Percentiles rank a stretch among this genome's conserved stretches.
These are phyloP conservation scores for Dipteronia dyeriana DNA, from an alignment of 345 rosid species.

Conservation along the genomic window DNA sequence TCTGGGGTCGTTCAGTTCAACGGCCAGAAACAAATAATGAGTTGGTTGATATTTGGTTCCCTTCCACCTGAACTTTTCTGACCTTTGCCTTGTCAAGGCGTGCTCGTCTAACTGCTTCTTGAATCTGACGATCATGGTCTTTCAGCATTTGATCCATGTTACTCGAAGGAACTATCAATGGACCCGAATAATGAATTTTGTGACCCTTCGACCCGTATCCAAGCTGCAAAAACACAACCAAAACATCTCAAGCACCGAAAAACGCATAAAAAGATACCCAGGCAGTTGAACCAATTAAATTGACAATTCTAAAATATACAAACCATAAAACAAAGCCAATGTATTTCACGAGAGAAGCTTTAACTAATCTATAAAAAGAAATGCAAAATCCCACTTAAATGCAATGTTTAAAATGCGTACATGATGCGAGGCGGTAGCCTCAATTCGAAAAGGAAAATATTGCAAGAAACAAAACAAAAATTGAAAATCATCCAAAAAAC, in stretches of 20 bases:
- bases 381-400: not conserved
- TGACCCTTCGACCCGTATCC: slow-evolving; percentile 92
- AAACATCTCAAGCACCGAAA: not conserved
- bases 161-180: slow-evolving; percentile 79
- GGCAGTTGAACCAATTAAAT: not conserved
- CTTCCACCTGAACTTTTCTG: slow-evolving; percentile 65
- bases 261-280: not conserved
- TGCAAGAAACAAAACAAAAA: no score
- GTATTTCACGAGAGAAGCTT: not conserved
- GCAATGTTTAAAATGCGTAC: no score
- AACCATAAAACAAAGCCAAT: not conserved
- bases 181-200: slow-evolving; percentile 95
- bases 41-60: slow-evolving; percentile 56
- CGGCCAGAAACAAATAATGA: slow-evolving; percentile 81
- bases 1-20: slow-evolving; percentile 38
- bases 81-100: slow-evolving; percentile 82
- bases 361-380: not conserved
- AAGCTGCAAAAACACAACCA: slow-evolving; percentile 41
- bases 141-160: slow-evolving; percentile 93
- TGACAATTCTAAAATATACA: not conserved
- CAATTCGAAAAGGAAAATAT: no score
- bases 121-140: slow-evolving; percentile 97
- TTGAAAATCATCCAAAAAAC: no score
- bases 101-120: slow-evolving; percentile 90
- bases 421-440: no score